A percentile compares a stretch with the other conserved stretches of the same genome.
phyloP scores from a whole-genome alignment of 2,329 filamentous ascomycete genomes.

The Ophiosphaerella narmari region DNA sequence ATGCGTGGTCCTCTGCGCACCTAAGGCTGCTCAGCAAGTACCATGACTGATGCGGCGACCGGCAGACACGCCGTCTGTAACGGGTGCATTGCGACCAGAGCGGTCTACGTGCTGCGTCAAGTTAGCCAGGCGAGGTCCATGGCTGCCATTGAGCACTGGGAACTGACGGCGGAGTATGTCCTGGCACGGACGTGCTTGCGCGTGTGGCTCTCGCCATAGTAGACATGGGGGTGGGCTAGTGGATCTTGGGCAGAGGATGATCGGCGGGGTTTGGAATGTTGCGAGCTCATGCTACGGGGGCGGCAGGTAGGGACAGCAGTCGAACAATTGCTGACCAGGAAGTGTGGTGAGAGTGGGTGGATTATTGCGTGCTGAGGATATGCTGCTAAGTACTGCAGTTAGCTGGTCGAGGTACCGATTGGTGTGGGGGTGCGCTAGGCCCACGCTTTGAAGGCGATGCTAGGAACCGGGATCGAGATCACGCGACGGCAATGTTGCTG shows the following conservation, averaged over 20 bases:
- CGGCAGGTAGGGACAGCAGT: constrained; percentile 17
- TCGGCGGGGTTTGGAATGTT: constrained; percentile 44
- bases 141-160: constrained; percentile 2
- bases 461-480: constrained; percentile 13
- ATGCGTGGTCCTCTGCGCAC: not conserved
- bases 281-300: constrained; percentile 49
- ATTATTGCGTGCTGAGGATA: constrained; percentile 17
- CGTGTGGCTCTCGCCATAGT: constrained; percentile 60
- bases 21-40: constrained; percentile 18
- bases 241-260: constrained; percentile 57
- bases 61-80: constrained; percentile 31
- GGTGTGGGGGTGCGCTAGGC: constrained; percentile 18
- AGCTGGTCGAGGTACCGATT: constrained; percentile 5
- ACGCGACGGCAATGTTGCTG: constrained; percentile 16
- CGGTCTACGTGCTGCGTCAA: constrained; percentile 32
- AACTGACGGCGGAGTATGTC: constrained; percentile 61
- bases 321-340: constrained; percentile 5
- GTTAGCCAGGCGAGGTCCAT: constrained; percentile 13
- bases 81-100: constrained; percentile 37
- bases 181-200: constrained; percentile 55
- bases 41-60: constrained; percentile 46
- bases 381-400: constrained; percentile 10
- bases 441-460: constrained; percentile 19
- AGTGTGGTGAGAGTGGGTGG: constrained; percentile 8
- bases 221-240: constrained; percentile 61